Evolutionary conservation across 805 yeast genomes (phyloP).

Genomic region (Candida ulmi): DNA sequence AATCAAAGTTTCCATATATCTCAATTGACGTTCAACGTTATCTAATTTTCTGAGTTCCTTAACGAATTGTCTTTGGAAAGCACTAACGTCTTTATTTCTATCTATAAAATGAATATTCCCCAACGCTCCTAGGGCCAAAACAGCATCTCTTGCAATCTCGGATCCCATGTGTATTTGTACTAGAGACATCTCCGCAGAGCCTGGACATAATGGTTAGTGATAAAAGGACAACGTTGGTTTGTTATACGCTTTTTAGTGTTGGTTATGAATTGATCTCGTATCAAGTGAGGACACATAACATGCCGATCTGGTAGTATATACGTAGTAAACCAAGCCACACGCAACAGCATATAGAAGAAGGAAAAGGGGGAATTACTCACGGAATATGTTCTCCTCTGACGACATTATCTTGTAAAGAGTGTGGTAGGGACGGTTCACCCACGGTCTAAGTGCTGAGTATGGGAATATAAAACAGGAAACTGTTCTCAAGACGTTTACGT

Average conservation of each 20-base stretch:
- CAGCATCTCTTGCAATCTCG: constrained; percentile 82
- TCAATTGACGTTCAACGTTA: constrained; percentile 81
- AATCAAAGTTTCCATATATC: constrained; percentile 47
- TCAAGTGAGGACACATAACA: too few relatives aligned
- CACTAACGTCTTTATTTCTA: constrained; percentile 69
- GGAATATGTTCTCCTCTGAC: constrained; percentile 34
- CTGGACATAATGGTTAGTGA: constrained; percentile 12
- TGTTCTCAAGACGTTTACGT: too few relatives aligned
- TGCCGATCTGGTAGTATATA: too few relatives aligned
- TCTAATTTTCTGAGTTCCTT: constrained; percentile 80
- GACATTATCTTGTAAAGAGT: constrained; percentile 15
- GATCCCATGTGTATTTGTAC: constrained; percentile 88
- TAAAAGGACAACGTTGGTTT: neutral
- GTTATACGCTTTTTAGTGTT: neutral
- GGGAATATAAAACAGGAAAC: too few relatives aligned
- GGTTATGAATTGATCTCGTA: too few relatives aligned
- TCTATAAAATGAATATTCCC: constrained; percentile 88
- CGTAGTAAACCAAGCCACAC: too few relatives aligned
- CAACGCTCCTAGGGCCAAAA: constrained; percentile 80
- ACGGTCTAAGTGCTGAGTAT: too few relatives aligned
- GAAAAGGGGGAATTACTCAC: constrained; percentile 24
- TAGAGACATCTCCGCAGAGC: constrained; percentile 97
- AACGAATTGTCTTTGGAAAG: constrained; percentile 89
- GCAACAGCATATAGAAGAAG: too few relatives aligned
- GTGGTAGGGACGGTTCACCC: too few relatives aligned